Evolutionary conservation across 1,284 basidiomycete genomes (phyloP).

Genomic region (Trichosporon faecale): DNA sequence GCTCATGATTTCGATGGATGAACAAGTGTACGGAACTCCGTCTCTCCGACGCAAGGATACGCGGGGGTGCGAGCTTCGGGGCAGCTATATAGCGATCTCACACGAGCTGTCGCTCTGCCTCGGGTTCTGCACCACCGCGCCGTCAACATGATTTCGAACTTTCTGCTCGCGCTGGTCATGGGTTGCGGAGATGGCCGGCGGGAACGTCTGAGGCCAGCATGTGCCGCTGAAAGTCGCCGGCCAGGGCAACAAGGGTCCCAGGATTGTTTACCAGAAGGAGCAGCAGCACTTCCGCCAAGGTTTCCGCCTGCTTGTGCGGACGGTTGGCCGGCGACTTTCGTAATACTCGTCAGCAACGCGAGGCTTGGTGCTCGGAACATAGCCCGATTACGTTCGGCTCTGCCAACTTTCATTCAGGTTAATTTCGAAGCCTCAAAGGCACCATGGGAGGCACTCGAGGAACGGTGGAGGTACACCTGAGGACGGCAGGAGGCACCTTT

Average conservation of each 20-base stretch:
- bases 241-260: no score
- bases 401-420: background rate
- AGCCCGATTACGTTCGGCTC: background rate
- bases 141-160: slow-evolving; percentile 10
- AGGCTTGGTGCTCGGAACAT: background rate
- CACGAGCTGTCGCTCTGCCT: background rate
- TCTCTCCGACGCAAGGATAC: slow-evolving; percentile 4
- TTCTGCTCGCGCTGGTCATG: background rate
- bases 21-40: background rate
- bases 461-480: background rate
- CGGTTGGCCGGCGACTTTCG: background rate
- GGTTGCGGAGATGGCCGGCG: slow-evolving; percentile 5
- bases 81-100: background rate
- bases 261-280: no score
- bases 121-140: background rate
- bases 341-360: background rate
- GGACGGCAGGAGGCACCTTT: background rate
- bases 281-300: no score
- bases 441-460: background rate
- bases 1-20: slow-evolving; percentile 3
- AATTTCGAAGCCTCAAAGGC: background rate
- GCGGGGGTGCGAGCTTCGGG: background rate
- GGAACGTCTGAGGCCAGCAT: background rate
- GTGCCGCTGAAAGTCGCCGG: background rate
- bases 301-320: no score